A percentile compares a stretch with the other conserved stretches of the same genome.
Evolutionary conservation across 2,329 filamentous ascomycete genomes (phyloP).

Genomic region (Penicillium sp.): DNA sequence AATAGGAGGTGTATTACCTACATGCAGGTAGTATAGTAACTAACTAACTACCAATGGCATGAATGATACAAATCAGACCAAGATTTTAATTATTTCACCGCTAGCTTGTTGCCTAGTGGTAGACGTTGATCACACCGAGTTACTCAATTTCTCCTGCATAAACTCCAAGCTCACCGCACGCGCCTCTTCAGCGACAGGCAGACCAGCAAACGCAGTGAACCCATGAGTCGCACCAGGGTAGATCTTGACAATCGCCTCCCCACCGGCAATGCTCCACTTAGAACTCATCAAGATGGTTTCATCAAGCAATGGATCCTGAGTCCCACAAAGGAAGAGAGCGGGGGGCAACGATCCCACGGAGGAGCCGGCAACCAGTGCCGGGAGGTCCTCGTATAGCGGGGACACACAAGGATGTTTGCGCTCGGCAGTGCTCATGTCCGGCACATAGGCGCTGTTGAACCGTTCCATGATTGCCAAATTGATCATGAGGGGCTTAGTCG

Average conservation of each 20-base stretch:
- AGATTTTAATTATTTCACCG: too few relatives aligned
- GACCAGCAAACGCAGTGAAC: conserved; percentile 43
- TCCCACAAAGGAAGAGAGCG: conserved; percentile 53
- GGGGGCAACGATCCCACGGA: not conserved
- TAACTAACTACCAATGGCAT: too few relatives aligned
- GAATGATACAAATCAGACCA: too few relatives aligned
- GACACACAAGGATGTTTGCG: not conserved
- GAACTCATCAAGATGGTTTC: conserved; percentile 53
- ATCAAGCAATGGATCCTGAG: conserved; percentile 54
- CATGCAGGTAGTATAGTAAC: too few relatives aligned
- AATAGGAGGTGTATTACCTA: too few relatives aligned
- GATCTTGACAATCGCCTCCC: conserved; percentile 52
- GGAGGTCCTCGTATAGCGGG: not conserved
- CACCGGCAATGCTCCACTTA: conserved; percentile 54
- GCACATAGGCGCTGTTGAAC: not conserved
- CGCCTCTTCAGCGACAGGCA: not conserved
- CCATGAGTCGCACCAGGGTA: conserved; percentile 56
- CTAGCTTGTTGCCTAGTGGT: not conserved
- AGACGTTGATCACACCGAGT: not conserved
- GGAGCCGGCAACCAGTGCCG: not conserved
- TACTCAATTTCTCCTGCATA: not conserved
- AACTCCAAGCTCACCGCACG: not conserved
- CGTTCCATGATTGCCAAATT: not conserved
- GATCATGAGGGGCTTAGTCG: not conserved
- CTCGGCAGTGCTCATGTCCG: not conserved